Base-by-base conservation (phyloP, 108 stramenopile genomes). In the Pseudonitzschia multistriata region DNA sequence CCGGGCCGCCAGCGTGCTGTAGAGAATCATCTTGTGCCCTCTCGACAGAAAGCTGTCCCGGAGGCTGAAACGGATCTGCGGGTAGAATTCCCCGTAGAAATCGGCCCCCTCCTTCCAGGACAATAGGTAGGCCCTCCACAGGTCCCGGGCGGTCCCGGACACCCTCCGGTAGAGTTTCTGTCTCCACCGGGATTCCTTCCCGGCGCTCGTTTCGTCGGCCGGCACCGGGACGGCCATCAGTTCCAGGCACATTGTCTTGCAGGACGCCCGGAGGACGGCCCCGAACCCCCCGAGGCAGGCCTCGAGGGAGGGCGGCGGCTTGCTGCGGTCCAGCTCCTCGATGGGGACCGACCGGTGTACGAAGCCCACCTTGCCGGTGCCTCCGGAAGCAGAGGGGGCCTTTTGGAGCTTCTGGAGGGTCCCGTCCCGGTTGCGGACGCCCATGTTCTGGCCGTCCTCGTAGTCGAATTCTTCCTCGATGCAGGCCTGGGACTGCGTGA, bases 31-130 rank as follows among this genome's bases (percentile, higher is more conserved):
- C 42, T 72, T 67, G 0, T 47, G 59, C 22, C 19, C 2, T 13
- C 33, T 39, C 11, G 29, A 35, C 49, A 91, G 47, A 63, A 87
- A 91, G 28, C 29, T 55, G 77, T 88, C 90, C 28, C 90, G 90
- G 57, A 91, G 84, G 14, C 74, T 82, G 55, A 87, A 83, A 55
- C 88, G 82, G 53, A 87, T 71, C 36, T 85, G 80, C 31, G 90
- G 90, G 75, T 88, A 84, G 24, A 71, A 64, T n/a, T 22, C 42
- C 0, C 79, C 79, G 57, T 81, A 87, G 22, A 59, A 60, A 7
- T 69, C 63, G 0, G 88, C 79, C 5, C 83, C 88, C 19, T 88
- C 78, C 53, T 49, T 79, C 88, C 88, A 91, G 1, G 84, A 62
- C 25, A 53, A 29, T 39, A 87, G 67, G 52, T 91, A 91, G 21